A percentile compares a stretch with the other conserved stretches of the same genome.
Evolutionary conservation across 768 basidiomycete species (phyloP).

Genomic region (Serpula lacrymans): DNA sequence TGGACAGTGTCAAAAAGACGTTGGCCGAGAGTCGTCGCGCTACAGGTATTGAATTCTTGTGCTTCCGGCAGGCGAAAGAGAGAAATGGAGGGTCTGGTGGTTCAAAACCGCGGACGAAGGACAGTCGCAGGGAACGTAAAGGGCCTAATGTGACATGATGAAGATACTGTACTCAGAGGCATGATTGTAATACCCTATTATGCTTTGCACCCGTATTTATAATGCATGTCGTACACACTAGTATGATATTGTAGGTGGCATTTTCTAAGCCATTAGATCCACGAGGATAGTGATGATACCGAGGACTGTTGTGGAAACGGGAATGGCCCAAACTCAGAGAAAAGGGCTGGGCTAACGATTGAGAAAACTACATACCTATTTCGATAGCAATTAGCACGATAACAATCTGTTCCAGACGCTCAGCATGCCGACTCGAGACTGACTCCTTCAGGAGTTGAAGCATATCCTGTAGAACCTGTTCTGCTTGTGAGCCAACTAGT

Average conservation of each 20-base stretch:
- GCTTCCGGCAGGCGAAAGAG: conserved; percentile 75
- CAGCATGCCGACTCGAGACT: conserved; percentile 86
- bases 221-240: too few species aligned
- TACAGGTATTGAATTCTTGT: conserved; percentile 93
- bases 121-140: too few species aligned
- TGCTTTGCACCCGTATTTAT: too few species aligned
- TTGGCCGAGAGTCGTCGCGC: conserved; percentile 84
- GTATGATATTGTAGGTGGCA: too few species aligned
- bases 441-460: conserved; percentile 92
- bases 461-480: conserved; percentile 93
- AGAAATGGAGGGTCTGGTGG: conserved; percentile 20
- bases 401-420: conserved; percentile 89
- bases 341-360: conserved; percentile 1
- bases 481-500: conserved; percentile 6
- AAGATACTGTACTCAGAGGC: too few species aligned
- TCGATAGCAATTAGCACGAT: conserved; percentile 88
- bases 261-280: conserved; percentile 70
- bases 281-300: conserved; percentile 91
- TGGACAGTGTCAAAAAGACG: conserved; percentile 90
- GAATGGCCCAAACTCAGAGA: too few species aligned
- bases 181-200: too few species aligned
- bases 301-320: conserved; percentile 48
- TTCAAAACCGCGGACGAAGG: too few species aligned
- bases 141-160: too few species aligned
- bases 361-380: conserved; percentile 56